phyloP scores from a whole-genome alignment of 2,329 filamentous ascomycete genomes.

The Stagonosporopsis cucurbitacearum region DNA sequence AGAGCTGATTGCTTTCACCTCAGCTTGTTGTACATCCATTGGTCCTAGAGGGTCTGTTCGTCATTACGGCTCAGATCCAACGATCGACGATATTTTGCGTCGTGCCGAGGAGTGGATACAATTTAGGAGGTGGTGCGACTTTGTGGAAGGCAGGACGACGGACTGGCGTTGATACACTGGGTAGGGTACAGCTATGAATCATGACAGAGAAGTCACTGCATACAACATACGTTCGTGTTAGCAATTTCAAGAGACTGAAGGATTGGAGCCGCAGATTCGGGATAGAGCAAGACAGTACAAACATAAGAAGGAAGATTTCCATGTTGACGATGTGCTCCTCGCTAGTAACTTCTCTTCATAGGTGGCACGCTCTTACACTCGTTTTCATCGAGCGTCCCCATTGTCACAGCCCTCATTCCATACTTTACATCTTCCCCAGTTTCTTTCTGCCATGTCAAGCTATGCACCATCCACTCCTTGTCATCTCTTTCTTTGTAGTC shows the following conservation, averaged over 20 bases:
- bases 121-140: not conserved
- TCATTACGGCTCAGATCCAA: not conserved
- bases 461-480: conserved; percentile 56
- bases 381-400: conserved; percentile 53
- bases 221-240: not conserved
- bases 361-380: conserved; percentile 52
- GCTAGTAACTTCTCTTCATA: conserved; percentile 46
- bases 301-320: not conserved
- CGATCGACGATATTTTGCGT: not conserved
- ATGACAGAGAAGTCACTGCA: not conserved
- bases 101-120: not conserved
- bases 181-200: not conserved
- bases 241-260: not conserved
- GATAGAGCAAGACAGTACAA: not conserved
- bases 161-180: not conserved
- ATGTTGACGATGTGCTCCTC: not conserved
- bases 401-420: conserved; percentile 52
- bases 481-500: conserved; percentile 55
- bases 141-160: not conserved
- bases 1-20: not conserved
- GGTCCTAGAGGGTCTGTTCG: too few relatives aligned
- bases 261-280: too few relatives aligned
- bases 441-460: conserved; percentile 54
- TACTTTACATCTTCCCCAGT: conserved; percentile 51
- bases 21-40: not conserved